Percentiles rank a stretch among this genome's conserved stretches.
These are phyloP conservation scores for Chenopodium album DNA, from an alignment of 148 eudicot species.

Conservation along the genomic window DNA sequence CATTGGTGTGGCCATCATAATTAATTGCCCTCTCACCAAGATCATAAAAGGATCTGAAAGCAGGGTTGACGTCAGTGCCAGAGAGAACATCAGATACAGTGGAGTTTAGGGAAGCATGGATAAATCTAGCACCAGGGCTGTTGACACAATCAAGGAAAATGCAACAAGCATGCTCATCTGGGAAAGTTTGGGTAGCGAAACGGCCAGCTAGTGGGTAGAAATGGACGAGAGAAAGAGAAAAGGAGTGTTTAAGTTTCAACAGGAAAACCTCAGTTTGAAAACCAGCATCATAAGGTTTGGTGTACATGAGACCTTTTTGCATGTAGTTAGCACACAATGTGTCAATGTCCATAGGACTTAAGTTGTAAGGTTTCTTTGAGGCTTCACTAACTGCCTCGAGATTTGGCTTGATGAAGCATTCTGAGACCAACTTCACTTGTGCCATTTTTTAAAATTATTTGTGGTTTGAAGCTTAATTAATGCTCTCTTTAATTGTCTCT, in stretches of 20 bases:
- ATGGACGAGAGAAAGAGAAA: neutral
- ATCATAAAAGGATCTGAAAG: neutral
- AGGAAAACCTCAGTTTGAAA: neutral
- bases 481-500: too few relatives aligned
- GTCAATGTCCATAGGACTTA: neutral
- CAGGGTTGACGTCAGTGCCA: neutral
- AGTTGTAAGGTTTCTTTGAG: neutral
- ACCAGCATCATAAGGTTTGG: neutral
- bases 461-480: too few relatives aligned
- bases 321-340: neutral
- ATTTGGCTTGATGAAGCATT: neutral
- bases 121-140: neutral
- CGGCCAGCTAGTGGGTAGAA: neutral
- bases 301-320: neutral
- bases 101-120: neutral
- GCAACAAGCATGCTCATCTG: neutral
- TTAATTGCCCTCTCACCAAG: neutral
- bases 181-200: neutral
- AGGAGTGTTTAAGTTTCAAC: neutral
- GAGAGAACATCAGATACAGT: neutral
- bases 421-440: neutral
- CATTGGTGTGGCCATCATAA: neutral
- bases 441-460: too few relatives aligned
- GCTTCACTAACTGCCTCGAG: neutral
- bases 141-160: neutral